These are phyloP conservation scores for Hypoxylon sp. DNA, from an alignment of 2,329 filamentous ascomycete species.

Conservation along the genomic window DNA sequence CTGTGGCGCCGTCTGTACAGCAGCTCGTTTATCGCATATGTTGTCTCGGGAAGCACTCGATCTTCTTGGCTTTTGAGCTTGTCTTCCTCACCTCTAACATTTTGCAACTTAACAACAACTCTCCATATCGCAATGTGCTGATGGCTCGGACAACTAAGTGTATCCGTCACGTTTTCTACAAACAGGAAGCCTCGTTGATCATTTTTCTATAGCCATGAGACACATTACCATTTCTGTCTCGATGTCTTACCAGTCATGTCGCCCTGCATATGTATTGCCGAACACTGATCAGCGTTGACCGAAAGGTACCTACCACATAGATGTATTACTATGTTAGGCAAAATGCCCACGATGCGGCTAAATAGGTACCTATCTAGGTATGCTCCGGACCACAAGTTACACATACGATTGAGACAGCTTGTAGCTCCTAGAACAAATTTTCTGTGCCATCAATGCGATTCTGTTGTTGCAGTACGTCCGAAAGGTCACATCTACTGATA, in stretches of 20 bases:
- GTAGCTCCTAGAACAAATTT: conserved; percentile 11
- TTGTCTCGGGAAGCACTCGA: conserved; percentile 33
- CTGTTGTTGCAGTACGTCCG: background rate
- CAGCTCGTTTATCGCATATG: conserved; percentile 35
- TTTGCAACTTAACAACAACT: no score
- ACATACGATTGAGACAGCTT: conserved; percentile 13
- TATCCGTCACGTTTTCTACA: conserved; percentile 12
- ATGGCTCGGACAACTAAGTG: conserved; percentile 4
- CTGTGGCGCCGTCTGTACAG: conserved; percentile 20
- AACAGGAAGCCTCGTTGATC: background rate
- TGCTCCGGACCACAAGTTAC: conserved; percentile 14
- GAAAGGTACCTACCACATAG: conserved; percentile 1
- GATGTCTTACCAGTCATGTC: conserved; percentile 12
- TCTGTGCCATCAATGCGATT: conserved; percentile 7
- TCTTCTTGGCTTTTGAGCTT: conserved; percentile 41
- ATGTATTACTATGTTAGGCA: conserved; percentile 28
- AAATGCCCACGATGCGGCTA: conserved; percentile 39
- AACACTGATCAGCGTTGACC: conserved; percentile 29
- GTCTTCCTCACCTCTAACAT: conserved; percentile 10
- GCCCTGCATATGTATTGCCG: conserved; percentile 17
- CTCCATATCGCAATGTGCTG: conserved; percentile 15
- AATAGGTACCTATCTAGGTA: conserved; percentile 16
- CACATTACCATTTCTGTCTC: conserved; percentile 11
- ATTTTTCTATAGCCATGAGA: conserved; percentile 11
- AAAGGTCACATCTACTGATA: conserved; percentile 2